A percentile compares a stretch with the other conserved stretches of the same genome.
These are phyloP conservation scores for Starmerella sp. DNA, from an alignment of 805 yeast species.

Conservation along the genomic window DNA sequence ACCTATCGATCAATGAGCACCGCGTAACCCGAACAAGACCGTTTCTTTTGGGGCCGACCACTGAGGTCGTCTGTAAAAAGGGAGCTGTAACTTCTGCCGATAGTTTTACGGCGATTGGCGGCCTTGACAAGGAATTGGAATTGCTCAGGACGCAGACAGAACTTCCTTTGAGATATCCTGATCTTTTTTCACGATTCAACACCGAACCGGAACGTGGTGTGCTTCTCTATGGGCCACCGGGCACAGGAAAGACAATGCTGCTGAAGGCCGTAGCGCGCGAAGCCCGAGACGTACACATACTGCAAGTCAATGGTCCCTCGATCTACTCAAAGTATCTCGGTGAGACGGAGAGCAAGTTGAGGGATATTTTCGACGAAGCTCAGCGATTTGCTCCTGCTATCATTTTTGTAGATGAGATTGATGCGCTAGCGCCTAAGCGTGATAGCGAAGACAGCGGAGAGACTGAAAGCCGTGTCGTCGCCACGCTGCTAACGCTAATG, in stretches of 20 bases:
- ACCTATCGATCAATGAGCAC: background rate
- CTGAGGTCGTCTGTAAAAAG: background rate
- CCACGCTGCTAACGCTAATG: slow-evolving; percentile 81
- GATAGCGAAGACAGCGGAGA: slow-evolving; percentile 81
- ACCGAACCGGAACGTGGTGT: slow-evolving; percentile 88
- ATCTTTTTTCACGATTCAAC: slow-evolving; percentile 70
- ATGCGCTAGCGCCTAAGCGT: slow-evolving; percentile 78
- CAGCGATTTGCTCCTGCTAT: slow-evolving; percentile 74
- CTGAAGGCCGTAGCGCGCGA: slow-evolving; percentile 72
- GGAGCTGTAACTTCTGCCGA: background rate
- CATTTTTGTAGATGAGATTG: slow-evolving; percentile 85
- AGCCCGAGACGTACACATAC: slow-evolving; percentile 56
- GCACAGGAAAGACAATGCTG: slow-evolving; percentile 90
- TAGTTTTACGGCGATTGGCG: slow-evolving; percentile 58
- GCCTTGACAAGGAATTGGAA: slow-evolving; percentile 53
- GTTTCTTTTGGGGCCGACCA: background rate
- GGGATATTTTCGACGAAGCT: slow-evolving; percentile 79
- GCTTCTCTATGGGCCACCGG: slow-evolving; percentile 91
- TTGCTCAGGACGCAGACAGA: slow-evolving; percentile 56
- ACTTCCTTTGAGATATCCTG: slow-evolving; percentile 70
- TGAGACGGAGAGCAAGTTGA: slow-evolving; percentile 78
- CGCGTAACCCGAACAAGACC: background rate
- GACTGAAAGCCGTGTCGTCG: slow-evolving; percentile 80
- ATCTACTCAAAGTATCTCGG: slow-evolving; percentile 89
- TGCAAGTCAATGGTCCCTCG: slow-evolving; percentile 81